Evolutionary conservation across 371 early-diverging fungal genomes (phyloP), one percentile per base, ranked within the genome.

Genomic region (Apophysomyces elegans): DNA sequence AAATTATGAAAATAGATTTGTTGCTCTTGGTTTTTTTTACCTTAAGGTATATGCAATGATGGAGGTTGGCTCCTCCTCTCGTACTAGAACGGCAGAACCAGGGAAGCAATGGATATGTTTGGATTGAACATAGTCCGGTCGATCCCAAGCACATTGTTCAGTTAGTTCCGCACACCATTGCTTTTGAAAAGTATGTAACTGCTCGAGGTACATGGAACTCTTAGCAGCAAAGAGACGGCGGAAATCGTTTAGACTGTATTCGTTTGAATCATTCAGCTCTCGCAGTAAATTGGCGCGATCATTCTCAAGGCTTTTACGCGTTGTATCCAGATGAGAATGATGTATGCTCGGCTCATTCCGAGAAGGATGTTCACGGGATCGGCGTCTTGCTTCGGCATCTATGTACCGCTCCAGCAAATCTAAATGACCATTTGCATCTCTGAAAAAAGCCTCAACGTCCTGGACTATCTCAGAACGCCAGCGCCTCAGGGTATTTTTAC

Each of bases 61-160:
- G 0, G 96, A 95, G 47, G 90, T 91, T 5, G 95, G 96, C 66
- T 97, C 96, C 16, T 93, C 88, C 70, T 97, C 96, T 26, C 95
- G 86, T 9, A 96, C 88, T 86, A 96, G 86, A 9, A 96, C 84
- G 4, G 88, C 77, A 1, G 95, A 95, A 18, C 90, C 94, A 13
- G 91, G 89, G 68, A 96, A 90, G 2, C 95, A 79, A 67, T 96
- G 95, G 5, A 83, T 66, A 5, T 62, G 54, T n/a, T 73, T 67
- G 1, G 74, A 74, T 16, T 79, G 66, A 6, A 75, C 72, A 61
- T 77, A 79, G 54, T 79, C 82, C 7, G 79, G 82, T 32, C 66
- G 62, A 26, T 77, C 71, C 74, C 75, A 80, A 7, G 61, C 64
- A 54, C 72, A 75, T 13, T 65, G 65, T 44, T 65, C 71, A 11